A percentile compares a stretch with the other conserved stretches of the same genome.
Conservation (phyloP, 768 basidiomycete species). For the Tephrocybe sp. region DNA sequence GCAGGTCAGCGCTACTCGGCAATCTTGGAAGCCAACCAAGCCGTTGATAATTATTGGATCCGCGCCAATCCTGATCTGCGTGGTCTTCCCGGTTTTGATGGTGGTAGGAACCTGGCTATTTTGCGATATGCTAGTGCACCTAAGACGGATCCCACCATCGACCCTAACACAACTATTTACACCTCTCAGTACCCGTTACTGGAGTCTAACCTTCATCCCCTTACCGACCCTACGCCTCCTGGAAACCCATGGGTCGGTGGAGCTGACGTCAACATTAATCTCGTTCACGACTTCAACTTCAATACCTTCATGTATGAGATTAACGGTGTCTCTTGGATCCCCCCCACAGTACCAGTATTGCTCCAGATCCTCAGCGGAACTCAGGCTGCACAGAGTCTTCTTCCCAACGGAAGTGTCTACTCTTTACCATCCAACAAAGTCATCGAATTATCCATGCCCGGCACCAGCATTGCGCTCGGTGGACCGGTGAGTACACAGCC, state of each 20-base stretch:
- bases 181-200: constrained; percentile 23
- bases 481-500: constrained; percentile 27
- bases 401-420: constrained; percentile 40
- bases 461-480: constrained; percentile 25
- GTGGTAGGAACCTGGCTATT: constrained; percentile 46
- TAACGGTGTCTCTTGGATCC: constrained; percentile 31
- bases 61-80: constrained; percentile 28
- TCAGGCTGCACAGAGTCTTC: constrained; percentile 28
- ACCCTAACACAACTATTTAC: constrained; percentile 31
- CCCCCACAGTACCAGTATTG: constrained; percentile 40
- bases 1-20: constrained; percentile 28
- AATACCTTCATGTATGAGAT: constrained; percentile 21
- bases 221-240: constrained; percentile 26
- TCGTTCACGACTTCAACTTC: constrained; percentile 26
- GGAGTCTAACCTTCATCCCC: constrained; percentile 35
- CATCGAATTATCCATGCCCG: constrained; percentile 47
- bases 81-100: constrained; percentile 21
- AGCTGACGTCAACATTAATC: constrained; percentile 32
- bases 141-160: constrained; percentile 22
- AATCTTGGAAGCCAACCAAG: constrained; percentile 44
- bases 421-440: constrained; percentile 38
- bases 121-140: constrained; percentile 46
- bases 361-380: constrained; percentile 41
- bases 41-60: constrained; percentile 50
- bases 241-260: constrained; percentile 31